Conservation (phyloP, 257 asterid genomes). For the Solanum chiquidenum region DNA sequence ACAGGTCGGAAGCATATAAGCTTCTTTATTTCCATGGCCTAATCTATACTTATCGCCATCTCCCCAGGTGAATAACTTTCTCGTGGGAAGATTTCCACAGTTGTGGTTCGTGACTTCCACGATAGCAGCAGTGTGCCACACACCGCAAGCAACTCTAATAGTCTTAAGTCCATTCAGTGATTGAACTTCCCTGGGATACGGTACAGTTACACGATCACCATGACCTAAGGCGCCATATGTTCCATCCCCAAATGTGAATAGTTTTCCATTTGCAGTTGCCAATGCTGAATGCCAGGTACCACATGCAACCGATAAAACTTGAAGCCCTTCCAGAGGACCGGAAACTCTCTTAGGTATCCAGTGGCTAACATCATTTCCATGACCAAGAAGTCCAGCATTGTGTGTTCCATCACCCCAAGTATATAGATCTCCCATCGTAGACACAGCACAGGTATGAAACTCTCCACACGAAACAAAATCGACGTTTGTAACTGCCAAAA, state of each 20-base stretch:
- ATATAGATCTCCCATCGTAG: slow-evolving; percentile 74
- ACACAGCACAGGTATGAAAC: slow-evolving; percentile 75
- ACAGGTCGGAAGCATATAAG: slow-evolving; percentile 64
- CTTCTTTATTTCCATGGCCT: slow-evolving; percentile 77
- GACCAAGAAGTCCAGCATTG: slow-evolving; percentile 85
- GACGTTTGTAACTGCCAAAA: slow-evolving; percentile 56
- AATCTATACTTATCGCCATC: slow-evolving; percentile 77
- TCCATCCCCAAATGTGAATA: slow-evolving; percentile 90
- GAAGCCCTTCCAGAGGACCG: slow-evolving; percentile 70
- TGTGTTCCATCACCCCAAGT: slow-evolving; percentile 96
- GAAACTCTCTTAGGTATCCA: slow-evolving; percentile 86
- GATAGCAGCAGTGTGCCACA: slow-evolving; percentile 93
- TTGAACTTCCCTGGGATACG: slow-evolving; percentile 61
- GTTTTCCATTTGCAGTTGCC: slow-evolving; percentile 52
- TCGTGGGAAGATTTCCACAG: slow-evolving; percentile 33
- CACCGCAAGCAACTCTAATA: slow-evolving; percentile 69
- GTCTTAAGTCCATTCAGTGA: slow-evolving; percentile 57
- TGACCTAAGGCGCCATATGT: slow-evolving; percentile 85
- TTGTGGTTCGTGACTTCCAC: slow-evolving; percentile 55
- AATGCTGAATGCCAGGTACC: slow-evolving; percentile 95
- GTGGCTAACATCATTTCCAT: slow-evolving; percentile 79
- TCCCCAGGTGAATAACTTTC: slow-evolving; percentile 92
- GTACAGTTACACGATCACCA: slow-evolving; percentile 51
- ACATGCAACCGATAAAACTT: slow-evolving; percentile 75
- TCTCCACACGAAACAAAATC: slow-evolving; percentile 83